Evolutionary conservation across 805 yeast species (phyloP).

Genomic region (Metschnikowia arizonensis): DNA sequence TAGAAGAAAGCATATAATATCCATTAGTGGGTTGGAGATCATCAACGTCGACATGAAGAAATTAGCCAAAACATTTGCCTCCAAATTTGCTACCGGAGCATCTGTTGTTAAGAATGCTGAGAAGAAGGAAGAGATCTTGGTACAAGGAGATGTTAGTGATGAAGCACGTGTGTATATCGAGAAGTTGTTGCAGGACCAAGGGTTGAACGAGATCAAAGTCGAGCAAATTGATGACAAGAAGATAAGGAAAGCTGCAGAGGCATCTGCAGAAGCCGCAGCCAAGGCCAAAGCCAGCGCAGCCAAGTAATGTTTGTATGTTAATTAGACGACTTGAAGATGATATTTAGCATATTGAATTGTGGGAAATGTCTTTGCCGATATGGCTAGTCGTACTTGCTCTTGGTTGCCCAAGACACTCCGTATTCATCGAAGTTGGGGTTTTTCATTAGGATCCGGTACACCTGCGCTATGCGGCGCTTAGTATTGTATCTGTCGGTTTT

Average conservation of each 20-base stretch:
- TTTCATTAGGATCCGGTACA: conserved; percentile 18
- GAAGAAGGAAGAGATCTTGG: conserved; percentile 84
- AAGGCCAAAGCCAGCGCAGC: conserved; percentile 3
- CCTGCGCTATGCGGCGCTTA: conserved; percentile 19
- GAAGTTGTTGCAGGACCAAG: conserved; percentile 72
- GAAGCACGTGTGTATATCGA: conserved; percentile 77
- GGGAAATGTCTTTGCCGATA: neutral
- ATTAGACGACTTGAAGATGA: neutral
- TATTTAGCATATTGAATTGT: neutral
- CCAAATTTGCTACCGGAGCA: conserved; percentile 94
- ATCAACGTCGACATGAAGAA: conserved; percentile 87
- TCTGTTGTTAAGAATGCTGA: conserved; percentile 86
- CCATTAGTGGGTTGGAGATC: conserved; percentile 83
- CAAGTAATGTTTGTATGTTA: neutral
- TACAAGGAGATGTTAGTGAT: conserved; percentile 94
- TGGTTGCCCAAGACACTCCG: conserved; percentile 19
- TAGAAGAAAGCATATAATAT: conserved; percentile 80
- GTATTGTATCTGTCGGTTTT: conserved; percentile 20
- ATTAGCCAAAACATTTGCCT: conserved; percentile 85
- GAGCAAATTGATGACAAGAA: conserved; percentile 82
- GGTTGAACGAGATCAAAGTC: conserved; percentile 79
- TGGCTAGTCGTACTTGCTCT: conserved; percentile 16
- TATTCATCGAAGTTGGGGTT: conserved; percentile 16
- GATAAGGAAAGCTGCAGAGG: conserved; percentile 45
- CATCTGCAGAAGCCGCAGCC: conserved; percentile 15